phyloP scores from a whole-genome alignment of 257 asterid species.

The Eustoma russellianum region DNA sequence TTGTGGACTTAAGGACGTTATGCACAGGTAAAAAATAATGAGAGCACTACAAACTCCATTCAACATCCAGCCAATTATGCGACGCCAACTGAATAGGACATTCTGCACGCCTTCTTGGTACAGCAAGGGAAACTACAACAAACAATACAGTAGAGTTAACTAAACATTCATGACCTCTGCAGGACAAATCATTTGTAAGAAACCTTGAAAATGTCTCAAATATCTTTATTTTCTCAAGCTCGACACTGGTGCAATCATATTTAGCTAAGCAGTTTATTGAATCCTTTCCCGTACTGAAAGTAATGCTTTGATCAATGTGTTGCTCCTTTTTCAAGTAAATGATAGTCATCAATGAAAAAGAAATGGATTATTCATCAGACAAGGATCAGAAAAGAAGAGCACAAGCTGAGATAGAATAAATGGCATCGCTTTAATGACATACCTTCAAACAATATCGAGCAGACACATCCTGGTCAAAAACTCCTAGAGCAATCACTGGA shows the following conservation, averaged over 20 bases:
- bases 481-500: conserved; percentile 86
- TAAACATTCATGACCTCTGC: neutral
- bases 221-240: no score
- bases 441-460: conserved; percentile 81
- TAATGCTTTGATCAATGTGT: no score
- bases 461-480: conserved; percentile 90
- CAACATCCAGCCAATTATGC: conserved; percentile 86
- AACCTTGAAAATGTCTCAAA: no score
- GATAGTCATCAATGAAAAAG: no score
- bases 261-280: no score
- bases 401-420: neutral
- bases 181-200: neutral
- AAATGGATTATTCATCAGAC: neutral
- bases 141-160: conserved; percentile 7
- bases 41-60: conserved; percentile 58
- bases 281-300: no score
- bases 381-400: neutral
- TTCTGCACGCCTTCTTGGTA: conserved; percentile 97
- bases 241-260: no score
- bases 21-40: conserved; percentile 74
- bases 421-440: conserved; percentile 8
- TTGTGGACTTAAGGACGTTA: conserved; percentile 45
- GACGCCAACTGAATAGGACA: conserved; percentile 88
- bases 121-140: conserved; percentile 70
- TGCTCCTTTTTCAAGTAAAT: no score